phyloP scores from a whole-genome alignment of 345 rosid species.

The Camelina sativa region DNA sequence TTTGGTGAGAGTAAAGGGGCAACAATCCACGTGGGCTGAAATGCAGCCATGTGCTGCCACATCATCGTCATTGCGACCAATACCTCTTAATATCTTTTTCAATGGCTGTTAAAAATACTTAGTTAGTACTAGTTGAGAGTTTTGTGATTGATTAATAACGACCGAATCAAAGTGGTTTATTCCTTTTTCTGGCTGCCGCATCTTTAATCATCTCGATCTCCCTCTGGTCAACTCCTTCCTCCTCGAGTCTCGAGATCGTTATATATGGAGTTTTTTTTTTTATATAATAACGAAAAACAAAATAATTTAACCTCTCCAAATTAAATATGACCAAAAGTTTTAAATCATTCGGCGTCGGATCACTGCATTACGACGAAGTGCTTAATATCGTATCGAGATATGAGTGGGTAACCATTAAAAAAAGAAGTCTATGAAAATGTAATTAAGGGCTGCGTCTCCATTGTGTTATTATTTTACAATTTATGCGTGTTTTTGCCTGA shows the following conservation, averaged over 20 bases:
- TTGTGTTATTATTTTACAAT: neutral
- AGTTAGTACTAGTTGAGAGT: neutral
- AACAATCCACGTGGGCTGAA: constrained; percentile 28
- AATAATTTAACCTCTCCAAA: neutral
- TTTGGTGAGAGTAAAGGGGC: constrained; percentile 30
- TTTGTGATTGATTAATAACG: constrained; percentile 14
- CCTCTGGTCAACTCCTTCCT: constrained; percentile 28
- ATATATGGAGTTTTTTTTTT: neutral
- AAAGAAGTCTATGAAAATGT: neutral
- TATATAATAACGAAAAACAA: neutral
- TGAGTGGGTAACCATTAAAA: constrained; percentile 13
- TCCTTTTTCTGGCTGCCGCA: constrained; percentile 35
- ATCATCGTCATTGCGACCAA: constrained; percentile 7
- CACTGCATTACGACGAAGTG: neutral
- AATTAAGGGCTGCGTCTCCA: neutral
- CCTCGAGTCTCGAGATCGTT: neutral
- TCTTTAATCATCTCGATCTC: neutral
- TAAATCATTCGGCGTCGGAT: neutral
- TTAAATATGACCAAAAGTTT: neutral
- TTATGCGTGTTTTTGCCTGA: neutral
- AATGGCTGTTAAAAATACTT: neutral
- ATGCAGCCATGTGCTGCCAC: constrained; percentile 31
- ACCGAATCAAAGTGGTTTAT: constrained; percentile 41
- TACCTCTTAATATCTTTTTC: neutral
- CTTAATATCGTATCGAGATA: neutral